Conservation (phyloP, 345 rosid species). For the Cardamine occulta region DNA sequence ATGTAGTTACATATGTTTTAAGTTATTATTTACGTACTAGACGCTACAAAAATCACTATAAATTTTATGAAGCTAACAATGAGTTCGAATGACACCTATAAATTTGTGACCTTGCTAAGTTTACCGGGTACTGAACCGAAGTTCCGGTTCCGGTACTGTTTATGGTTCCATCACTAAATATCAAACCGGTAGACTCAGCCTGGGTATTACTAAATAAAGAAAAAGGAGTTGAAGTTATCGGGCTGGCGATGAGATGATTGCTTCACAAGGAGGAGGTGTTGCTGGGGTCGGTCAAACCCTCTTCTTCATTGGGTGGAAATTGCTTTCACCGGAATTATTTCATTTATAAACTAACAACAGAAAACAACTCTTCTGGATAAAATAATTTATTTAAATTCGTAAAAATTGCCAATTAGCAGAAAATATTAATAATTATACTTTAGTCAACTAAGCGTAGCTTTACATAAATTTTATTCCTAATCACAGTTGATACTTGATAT, state of each 20-base stretch:
- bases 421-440: background rate
- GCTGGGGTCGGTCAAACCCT: constrained; percentile 41
- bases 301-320: constrained; percentile 41
- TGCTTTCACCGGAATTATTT: constrained; percentile 21
- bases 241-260: constrained; percentile 46
- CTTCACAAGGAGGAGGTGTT: constrained; percentile 30
- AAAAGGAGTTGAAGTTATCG: constrained; percentile 1
- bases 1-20: background rate
- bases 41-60: background rate
- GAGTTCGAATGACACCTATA: background rate
- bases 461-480: constrained; percentile 8
- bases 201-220: constrained; percentile 9
- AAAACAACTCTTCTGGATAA: background rate
- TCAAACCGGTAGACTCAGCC: constrained; percentile 19
- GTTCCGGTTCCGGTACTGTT: constrained; percentile 13
- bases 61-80: background rate
- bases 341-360: background rate
- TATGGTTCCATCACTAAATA: background rate
- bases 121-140: constrained; percentile 5
- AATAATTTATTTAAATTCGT: background rate
- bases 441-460: background rate
- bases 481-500: constrained; percentile 26
- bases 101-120: background rate
- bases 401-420: background rate
- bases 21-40: background rate